These are phyloP conservation scores for Prunus salicina DNA, from an alignment of 306 rosid genomes.

Conservation along the genomic window DNA sequence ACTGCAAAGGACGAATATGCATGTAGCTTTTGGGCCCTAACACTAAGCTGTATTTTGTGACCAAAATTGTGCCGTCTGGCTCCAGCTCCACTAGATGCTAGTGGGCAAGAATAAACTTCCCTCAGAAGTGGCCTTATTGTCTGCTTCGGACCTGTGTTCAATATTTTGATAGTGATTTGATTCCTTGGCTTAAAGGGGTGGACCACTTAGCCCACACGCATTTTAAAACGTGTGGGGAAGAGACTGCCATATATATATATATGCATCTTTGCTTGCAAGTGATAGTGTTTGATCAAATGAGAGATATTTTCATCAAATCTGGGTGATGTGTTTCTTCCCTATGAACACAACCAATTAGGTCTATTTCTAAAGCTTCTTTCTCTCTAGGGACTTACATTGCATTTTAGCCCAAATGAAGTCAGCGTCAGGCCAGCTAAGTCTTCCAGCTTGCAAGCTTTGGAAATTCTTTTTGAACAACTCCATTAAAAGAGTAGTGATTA, in stretches of 20 bases:
- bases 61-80: not conserved
- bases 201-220: constrained; percentile 5
- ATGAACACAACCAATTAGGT: not conserved
- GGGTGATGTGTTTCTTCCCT: not conserved
- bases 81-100: not conserved
- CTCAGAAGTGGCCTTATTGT: not conserved
- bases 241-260: not conserved
- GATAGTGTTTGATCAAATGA: not conserved
- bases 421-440: not conserved
- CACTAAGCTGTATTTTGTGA: too few species aligned
- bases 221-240: not conserved
- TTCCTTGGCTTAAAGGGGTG: not conserved
- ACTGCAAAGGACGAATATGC: too few species aligned
- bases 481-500: too few species aligned
- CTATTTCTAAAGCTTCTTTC: not conserved
- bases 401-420: not conserved
- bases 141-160: not conserved
- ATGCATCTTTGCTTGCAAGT: not conserved
- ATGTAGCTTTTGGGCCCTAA: too few species aligned
- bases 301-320: not conserved
- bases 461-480: not conserved
- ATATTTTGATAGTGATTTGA: not conserved
- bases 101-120: not conserved
- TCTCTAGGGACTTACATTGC: not conserved
- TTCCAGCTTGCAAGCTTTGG: not conserved